These are phyloP conservation scores for Colletotrichum sp. DNA, from an alignment of 2,329 filamentous ascomycete genomes.

Conservation along the genomic window DNA sequence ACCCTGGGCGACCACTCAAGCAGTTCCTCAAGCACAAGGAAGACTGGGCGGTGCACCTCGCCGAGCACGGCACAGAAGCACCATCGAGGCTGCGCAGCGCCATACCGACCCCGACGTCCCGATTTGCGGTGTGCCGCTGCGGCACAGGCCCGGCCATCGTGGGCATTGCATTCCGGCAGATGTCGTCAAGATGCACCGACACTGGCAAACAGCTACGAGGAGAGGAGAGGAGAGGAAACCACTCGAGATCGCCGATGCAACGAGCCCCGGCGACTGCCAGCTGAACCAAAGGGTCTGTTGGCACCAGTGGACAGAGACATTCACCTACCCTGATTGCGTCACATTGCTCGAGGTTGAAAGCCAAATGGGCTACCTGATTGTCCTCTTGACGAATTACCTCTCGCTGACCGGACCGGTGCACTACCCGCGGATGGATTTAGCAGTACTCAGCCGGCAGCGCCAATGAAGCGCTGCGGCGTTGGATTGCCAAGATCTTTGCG, in stretches of 20 bases:
- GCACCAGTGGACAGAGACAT: not conserved
- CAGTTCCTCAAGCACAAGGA: not conserved
- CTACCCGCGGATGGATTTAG: not conserved
- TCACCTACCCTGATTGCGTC: not conserved
- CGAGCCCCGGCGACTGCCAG: not conserved
- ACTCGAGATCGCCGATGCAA: not conserved
- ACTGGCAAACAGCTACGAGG: not conserved
- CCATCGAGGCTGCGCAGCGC: constrained; percentile 13
- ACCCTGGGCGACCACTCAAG: not conserved
- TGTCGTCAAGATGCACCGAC: not conserved
- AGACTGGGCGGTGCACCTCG: constrained; percentile 11
- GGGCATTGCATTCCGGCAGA: not conserved
- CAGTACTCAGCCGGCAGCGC: not conserved
- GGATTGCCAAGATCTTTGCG: not conserved
- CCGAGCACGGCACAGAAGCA: constrained; percentile 1
- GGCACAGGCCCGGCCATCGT: not conserved
- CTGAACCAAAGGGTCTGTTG: not conserved
- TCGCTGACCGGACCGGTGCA: not conserved
- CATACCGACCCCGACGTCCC: not conserved
- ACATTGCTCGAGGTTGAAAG: not conserved
- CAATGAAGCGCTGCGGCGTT: not conserved
- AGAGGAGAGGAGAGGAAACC: not conserved
- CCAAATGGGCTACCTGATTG: not conserved
- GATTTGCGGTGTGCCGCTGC: not conserved
- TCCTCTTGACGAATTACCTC: not conserved